Percentiles rank a stretch among this genome's conserved stretches.
phyloP scores from a whole-genome alignment of 495 filamentous ascomycete genomes.

The Xanthoparmelia taractica region DNA sequence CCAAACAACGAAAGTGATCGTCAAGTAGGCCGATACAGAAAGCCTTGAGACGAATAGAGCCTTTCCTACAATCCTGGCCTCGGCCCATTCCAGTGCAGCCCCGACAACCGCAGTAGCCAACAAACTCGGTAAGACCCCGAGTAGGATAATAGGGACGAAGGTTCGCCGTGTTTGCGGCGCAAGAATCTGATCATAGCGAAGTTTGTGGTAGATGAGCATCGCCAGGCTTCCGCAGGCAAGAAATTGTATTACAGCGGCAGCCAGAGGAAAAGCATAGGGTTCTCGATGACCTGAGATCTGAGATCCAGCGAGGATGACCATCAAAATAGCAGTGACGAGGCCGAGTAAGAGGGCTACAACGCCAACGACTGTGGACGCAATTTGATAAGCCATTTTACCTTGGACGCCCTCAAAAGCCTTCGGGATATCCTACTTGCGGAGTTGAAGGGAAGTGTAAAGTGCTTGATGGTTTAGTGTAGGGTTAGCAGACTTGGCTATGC shows the following conservation, averaged over 20 bases:
- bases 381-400: constrained; percentile 18
- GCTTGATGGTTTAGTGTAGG: background rate
- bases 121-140: constrained; percentile 23
- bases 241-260: constrained; percentile 26
- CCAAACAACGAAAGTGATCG: constrained; percentile 30
- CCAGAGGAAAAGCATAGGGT: constrained; percentile 23
- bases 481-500: background rate
- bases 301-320: constrained; percentile 29
- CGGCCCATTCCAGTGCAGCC: constrained; percentile 28
- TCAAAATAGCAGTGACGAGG: constrained; percentile 26
- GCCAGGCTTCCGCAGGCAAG: constrained; percentile 17
- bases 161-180: constrained; percentile 23
- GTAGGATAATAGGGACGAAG: constrained; percentile 15
- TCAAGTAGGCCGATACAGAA: constrained; percentile 22
- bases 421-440: too few species aligned
- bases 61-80: constrained; percentile 12
- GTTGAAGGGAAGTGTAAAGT: background rate
- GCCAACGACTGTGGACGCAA: constrained; percentile 21
- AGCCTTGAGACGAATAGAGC: constrained; percentile 1
- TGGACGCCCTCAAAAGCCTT: too few species aligned
- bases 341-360: constrained; percentile 25
- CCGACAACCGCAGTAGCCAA: constrained; percentile 16
- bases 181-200: constrained; percentile 13
- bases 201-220: constrained; percentile 17
- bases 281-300: constrained; percentile 18